phyloP scores from a whole-genome alignment of 2,329 filamentous ascomycete species.

The Dryadomyces quercivorus region DNA sequence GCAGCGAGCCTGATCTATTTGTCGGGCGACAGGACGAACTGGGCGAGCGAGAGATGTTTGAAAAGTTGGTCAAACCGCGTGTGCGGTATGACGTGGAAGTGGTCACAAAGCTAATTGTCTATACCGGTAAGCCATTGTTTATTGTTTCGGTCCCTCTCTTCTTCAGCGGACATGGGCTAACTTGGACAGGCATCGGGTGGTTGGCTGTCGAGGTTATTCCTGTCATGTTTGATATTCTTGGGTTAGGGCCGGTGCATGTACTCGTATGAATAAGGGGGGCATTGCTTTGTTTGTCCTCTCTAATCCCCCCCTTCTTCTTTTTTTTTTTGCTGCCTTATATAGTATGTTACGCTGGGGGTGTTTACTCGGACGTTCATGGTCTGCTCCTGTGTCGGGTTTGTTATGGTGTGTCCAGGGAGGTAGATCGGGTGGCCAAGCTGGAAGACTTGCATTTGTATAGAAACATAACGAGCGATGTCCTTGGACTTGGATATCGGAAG shows the following conservation, averaged over 20 bases:
- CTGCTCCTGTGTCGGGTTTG: no score
- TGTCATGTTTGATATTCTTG: constrained; percentile 54
- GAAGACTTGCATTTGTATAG: not conserved
- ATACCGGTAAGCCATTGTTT: constrained; percentile 55
- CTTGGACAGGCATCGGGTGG: constrained; percentile 60
- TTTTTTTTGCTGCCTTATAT: not conserved
- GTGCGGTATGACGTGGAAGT: constrained; percentile 98
- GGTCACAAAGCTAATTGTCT: constrained; percentile 91
- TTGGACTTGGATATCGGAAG: not conserved
- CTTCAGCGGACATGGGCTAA: not conserved
- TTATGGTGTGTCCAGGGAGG: no score
- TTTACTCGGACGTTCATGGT: not conserved
- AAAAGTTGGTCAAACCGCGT: constrained; percentile 68
- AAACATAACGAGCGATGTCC: not conserved
- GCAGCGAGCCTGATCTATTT: constrained; percentile 23
- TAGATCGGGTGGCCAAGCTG: not conserved
- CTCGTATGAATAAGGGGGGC: not conserved
- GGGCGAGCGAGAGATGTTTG: constrained; percentile 72
- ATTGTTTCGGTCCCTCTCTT: not conserved
- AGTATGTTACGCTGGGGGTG: not conserved
- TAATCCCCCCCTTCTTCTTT: not conserved
- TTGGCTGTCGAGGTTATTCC: constrained; percentile 67
- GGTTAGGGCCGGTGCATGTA: constrained; percentile 17
- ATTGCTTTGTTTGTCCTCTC: not conserved
- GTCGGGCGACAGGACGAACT: constrained; percentile 35